Evolutionary conservation across 2,329 filamentous ascomycete genomes (phyloP), one percentile per base, ranked within the genome.

Genomic region (Nemania bipapillata): DNA sequence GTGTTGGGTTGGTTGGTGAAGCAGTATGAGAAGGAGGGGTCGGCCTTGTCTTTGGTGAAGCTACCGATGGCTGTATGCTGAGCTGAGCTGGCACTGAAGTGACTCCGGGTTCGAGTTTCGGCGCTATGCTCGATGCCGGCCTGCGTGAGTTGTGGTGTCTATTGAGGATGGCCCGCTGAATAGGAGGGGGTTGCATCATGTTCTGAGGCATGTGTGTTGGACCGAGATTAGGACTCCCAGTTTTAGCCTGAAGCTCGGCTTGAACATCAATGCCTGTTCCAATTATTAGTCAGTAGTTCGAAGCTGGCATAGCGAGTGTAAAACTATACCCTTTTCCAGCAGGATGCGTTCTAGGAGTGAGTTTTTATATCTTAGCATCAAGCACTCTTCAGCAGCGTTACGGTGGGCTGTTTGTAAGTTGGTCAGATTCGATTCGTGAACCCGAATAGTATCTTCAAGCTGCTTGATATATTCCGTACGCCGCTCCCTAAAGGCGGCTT

Each of bases 391-490:
- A 66, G 95, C 94, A 66, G 96, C 96, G 77, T 90, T 94, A 75
- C 96, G 92, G 79, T 98, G 96, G 73, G 94, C 96, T 77, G 95
- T 92, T 82, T 98, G 96, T 68, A 99, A 86, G 77, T 90, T 97
- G 76, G 96, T 92, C 65, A 98, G 86, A 76, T 93, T 95, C 76
- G 96, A 93, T 82, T 99, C 96, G 85, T 98, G 95, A 75, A 96
- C 92, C 78, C 96, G 95, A 81, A 99, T 98, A 64, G 94, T 97
- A 75, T 95, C 93, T 83, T 99, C 96, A 28, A 99, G 88, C 81
- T 99, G 96, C 84, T 98, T 98, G 84, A 99, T 99, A 81, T 99
- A 99, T 84, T 99, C 96, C 63, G 95, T 98, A 67, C 96, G 91
- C 73, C 96, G 91, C 83, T 99, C 96, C 75, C 96, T 91, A 78